These are phyloP conservation scores for Myriosclerotinia curreyana DNA, from an alignment of 2,329 filamentous ascomycete species.

Conservation along the genomic window DNA sequence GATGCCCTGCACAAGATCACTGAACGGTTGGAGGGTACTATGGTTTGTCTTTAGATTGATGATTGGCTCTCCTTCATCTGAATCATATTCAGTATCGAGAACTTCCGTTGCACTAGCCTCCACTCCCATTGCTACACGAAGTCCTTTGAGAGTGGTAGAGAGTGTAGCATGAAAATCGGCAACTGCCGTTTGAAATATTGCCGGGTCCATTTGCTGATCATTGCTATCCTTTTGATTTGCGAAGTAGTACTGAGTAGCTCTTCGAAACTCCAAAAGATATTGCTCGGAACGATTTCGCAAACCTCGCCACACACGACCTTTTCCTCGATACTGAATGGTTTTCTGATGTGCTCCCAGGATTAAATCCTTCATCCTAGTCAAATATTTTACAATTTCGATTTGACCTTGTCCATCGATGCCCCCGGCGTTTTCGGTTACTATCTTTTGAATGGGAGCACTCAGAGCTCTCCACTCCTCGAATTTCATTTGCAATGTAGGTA, in stretches of 20 bases:
- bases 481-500: neutral
- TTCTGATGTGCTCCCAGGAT: neutral
- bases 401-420: no score
- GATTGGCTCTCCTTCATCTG: slow-evolving; percentile 3
- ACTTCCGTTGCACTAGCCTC: slow-evolving; percentile 8
- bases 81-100: slow-evolving; percentile 11
- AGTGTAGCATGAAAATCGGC: slow-evolving; percentile 11
- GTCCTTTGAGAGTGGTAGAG: neutral
- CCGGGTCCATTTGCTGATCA: neutral
- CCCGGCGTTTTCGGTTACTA: neutral
- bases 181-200: slow-evolving; percentile 1
- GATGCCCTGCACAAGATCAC: neutral
- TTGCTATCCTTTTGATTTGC: neutral
- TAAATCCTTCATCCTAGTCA: neutral
- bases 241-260: slow-evolving; percentile 13
- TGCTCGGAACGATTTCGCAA: slow-evolving; percentile 15
- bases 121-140: neutral
- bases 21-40: slow-evolving; percentile 5
- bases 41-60: slow-evolving; percentile 6
- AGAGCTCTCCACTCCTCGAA: neutral
- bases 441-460: neutral
- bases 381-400: neutral
- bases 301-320: slow-evolving; percentile 26
- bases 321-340: slow-evolving; percentile 25
- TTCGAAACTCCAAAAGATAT: slow-evolving; percentile 10